These are phyloP conservation scores for Gentiana dahurica DNA, from an alignment of 257 asterid species.

Conservation along the genomic window DNA sequence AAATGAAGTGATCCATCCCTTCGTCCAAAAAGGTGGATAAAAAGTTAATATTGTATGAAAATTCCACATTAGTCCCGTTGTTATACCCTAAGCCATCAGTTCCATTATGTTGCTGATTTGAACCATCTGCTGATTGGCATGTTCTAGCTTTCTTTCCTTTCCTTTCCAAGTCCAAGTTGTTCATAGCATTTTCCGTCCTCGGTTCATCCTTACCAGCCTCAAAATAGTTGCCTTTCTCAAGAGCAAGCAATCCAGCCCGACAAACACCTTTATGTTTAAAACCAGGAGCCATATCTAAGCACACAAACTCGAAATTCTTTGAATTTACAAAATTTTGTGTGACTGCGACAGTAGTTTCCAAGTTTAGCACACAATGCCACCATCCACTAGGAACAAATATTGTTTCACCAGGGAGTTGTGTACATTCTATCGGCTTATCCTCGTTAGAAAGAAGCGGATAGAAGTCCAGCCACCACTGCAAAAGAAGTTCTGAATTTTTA, in stretches of 20 bases:
- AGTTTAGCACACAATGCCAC: constrained; percentile 98
- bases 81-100: constrained; percentile 20
- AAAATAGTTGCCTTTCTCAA: constrained; percentile 44
- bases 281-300: constrained; percentile 99
- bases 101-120: constrained; percentile 16
- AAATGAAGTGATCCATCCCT: constrained; percentile 73
- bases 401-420: constrained; percentile 97
- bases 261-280: constrained; percentile 86
- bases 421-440: constrained; percentile 93
- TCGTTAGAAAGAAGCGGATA: constrained; percentile 81
- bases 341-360: constrained; percentile 88
- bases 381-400: constrained; percentile 97
- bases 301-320: constrained; percentile 75
- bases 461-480: constrained; percentile 98
- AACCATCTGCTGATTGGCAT: constrained; percentile 22
- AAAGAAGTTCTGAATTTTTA: constrained; percentile 8
- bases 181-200: constrained; percentile 23
- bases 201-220: constrained; percentile 24
- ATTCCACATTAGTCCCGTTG: constrained; percentile 31
- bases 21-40: constrained; percentile 64
- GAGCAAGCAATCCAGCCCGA: constrained; percentile 95
- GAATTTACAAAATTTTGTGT: constrained; percentile 91
- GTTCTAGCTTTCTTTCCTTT: constrained; percentile 59
- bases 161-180: constrained; percentile 42
- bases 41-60: constrained; percentile 71